These are phyloP conservation scores for Tardiomyces digboiensis DNA, from an alignment of 1,139 yeast species.

Conservation along the genomic window DNA sequence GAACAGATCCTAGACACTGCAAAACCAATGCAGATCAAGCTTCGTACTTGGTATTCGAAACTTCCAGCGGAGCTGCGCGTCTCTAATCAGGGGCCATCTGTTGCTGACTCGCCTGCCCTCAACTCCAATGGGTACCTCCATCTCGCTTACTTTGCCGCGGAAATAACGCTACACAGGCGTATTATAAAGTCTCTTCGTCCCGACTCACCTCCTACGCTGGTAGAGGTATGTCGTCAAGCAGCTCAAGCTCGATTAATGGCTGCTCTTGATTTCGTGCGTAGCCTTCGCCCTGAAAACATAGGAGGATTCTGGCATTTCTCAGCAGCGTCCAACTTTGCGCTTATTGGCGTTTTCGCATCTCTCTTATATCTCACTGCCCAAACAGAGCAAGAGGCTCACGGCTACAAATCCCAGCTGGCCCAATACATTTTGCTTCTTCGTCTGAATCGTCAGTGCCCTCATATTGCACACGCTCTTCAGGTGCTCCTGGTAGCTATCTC, in stretches of 20 bases:
- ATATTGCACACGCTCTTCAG: conserved; percentile 58
- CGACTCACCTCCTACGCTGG: conserved; percentile 51
- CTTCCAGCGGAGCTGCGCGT: conserved; percentile 64
- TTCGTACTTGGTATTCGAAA: conserved; percentile 79
- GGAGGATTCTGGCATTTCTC: conserved; percentile 87
- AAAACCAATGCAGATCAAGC: conserved; percentile 72
- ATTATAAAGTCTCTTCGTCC: conserved; percentile 40
- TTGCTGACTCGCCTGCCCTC: conserved; percentile 45
- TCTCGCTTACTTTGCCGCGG: conserved; percentile 80
- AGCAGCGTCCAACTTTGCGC: conserved; percentile 64
- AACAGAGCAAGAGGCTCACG: conserved; percentile 44
- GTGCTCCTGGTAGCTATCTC: conserved; percentile 40
- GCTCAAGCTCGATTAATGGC: conserved; percentile 76
- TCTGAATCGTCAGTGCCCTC: conserved; percentile 63
- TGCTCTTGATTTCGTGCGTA: conserved; percentile 69
- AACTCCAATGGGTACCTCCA: conserved; percentile 59
- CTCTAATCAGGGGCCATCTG: conserved; percentile 49
- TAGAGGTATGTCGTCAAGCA: conserved; percentile 70
- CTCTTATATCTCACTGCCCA: conserved; percentile 38
- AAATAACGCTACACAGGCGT: conserved; percentile 72
- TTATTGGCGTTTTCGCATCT: conserved; percentile 83
- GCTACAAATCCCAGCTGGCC: conserved; percentile 57
- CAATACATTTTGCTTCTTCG: conserved; percentile 70
- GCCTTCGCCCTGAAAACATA: conserved; percentile 69
- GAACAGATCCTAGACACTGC: conserved; percentile 63